A percentile compares a stretch with the other conserved stretches of the same genome.
These are phyloP conservation scores for Dianthus caryophyllus DNA, from an alignment of 148 eudicot species.

Conservation along the genomic window DNA sequence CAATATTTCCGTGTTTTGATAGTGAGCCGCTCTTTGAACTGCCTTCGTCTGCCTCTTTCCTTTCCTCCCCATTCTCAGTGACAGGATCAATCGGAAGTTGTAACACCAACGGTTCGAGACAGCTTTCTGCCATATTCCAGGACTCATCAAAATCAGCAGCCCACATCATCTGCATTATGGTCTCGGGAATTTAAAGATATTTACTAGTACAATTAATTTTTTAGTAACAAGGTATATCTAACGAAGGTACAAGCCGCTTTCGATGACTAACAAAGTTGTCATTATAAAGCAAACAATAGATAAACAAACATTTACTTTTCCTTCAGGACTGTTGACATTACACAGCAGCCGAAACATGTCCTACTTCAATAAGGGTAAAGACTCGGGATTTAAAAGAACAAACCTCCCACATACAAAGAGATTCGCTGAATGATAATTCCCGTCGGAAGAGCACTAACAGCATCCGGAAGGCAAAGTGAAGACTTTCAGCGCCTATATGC, in stretches of 20 bases:
- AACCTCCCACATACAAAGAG: slow-evolving; percentile 99
- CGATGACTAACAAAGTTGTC: not conserved
- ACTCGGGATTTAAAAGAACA: slow-evolving; percentile 33
- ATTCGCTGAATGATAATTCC: slow-evolving; percentile 86
- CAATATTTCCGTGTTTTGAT: slow-evolving; percentile 39
- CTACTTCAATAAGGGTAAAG: not conserved
- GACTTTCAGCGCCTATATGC: slow-evolving; percentile 93
- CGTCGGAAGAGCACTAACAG: slow-evolving; percentile 92
- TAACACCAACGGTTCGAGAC: slow-evolving; percentile 72
- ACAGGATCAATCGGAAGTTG: slow-evolving; percentile 51
- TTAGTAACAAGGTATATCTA: not conserved
- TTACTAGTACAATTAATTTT: no score
- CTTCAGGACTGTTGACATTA: not conserved
- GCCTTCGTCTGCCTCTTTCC: slow-evolving; percentile 30
- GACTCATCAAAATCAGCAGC: slow-evolving; percentile 97
- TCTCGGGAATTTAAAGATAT: no score
- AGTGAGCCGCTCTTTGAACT: slow-evolving; percentile 40
- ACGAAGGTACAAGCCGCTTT: not conserved
- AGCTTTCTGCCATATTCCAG: slow-evolving; percentile 52
- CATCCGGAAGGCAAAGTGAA: slow-evolving; percentile 98
- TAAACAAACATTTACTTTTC: not conserved
- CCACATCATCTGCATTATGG: slow-evolving; percentile 98
- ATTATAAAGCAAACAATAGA: not conserved
- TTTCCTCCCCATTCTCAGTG: slow-evolving; percentile 48
- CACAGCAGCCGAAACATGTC: slow-evolving; percentile 1